Percentiles rank a stretch among this genome's conserved stretches.
Conservation (phyloP, 1,284 basidiomycete genomes). For the Taiwanofungus camphoratus region DNA sequence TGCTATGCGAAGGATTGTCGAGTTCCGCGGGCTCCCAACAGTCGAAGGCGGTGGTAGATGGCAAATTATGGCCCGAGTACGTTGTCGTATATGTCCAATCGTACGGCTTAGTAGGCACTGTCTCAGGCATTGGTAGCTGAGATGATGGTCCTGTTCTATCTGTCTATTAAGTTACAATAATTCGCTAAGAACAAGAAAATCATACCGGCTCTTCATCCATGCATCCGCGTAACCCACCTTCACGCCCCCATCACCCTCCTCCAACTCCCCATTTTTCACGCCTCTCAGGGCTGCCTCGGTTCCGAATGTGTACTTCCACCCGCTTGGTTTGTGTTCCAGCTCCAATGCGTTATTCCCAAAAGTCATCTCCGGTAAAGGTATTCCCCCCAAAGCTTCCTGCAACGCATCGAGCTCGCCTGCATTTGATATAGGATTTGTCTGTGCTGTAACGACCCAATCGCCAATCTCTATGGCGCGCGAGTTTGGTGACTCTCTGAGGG, state of each 20-base stretch:
- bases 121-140: slow-evolving; percentile 62
- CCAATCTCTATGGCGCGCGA: slow-evolving; percentile 59
- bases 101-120: slow-evolving; percentile 79
- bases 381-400: slow-evolving; percentile 50
- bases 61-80: slow-evolving; percentile 62
- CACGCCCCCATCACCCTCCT: slow-evolving; percentile 80
- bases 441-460: slow-evolving; percentile 60
- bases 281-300: slow-evolving; percentile 64
- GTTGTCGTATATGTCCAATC: slow-evolving; percentile 98
- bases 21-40: slow-evolving; percentile 51
- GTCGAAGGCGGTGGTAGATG: slow-evolving; percentile 18
- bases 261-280: slow-evolving; percentile 77
- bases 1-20: slow-evolving; percentile 49
- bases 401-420: slow-evolving; percentile 68
- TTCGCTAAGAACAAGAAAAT: neutral
- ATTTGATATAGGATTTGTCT: slow-evolving; percentile 71
- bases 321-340: slow-evolving; percentile 55
- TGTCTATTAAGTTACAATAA: slow-evolving; percentile 4
- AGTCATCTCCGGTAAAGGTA: slow-evolving; percentile 96
- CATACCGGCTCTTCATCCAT: slow-evolving; percentile 85
- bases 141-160: slow-evolving; percentile 60
- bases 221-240: slow-evolving; percentile 93
- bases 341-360: slow-evolving; percentile 84
- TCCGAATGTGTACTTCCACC: slow-evolving; percentile 66
- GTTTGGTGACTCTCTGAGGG: slow-evolving; percentile 58